phyloP scores from a whole-genome alignment of 2,329 filamentous ascomycete species.

The Calonectria pseudoturangicola region DNA sequence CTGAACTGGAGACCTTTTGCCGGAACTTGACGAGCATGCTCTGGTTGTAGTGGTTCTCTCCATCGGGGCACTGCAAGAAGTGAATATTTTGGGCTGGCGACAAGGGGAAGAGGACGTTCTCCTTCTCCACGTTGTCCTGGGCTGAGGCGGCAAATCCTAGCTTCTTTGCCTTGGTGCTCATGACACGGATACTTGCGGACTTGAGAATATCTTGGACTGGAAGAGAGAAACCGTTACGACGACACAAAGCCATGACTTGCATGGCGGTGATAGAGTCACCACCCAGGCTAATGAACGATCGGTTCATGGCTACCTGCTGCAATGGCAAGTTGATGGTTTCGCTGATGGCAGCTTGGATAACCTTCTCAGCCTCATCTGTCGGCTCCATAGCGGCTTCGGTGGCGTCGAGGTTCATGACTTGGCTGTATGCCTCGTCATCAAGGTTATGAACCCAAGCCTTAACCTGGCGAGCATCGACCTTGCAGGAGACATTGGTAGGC shows the following conservation, averaged over 20 bases:
- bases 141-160: background rate
- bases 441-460: constrained; percentile 15
- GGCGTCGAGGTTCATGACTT: constrained; percentile 8
- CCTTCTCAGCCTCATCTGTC: constrained; percentile 14
- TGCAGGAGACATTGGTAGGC: constrained; percentile 18
- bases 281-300: constrained; percentile 18
- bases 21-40: constrained; percentile 47
- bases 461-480: constrained; percentile 19
- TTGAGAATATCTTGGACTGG: constrained; percentile 14
- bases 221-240: constrained; percentile 6
- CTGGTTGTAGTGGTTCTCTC: constrained; percentile 48
- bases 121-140: constrained; percentile 10
- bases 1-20: background rate
- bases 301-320: background rate
- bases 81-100: constrained; percentile 1
- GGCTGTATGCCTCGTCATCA: background rate
- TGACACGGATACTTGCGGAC: background rate
- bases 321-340: background rate
- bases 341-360: constrained; percentile 9
- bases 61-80: constrained; percentile 36
- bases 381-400: constrained; percentile 13
- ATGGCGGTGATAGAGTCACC: constrained; percentile 26
- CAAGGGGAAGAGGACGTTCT: constrained; percentile 12
- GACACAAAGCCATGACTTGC: constrained; percentile 20
- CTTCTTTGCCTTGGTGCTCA: constrained; percentile 11